Conservation (phyloP, 306 rosid genomes). For the Ochetophila trinervis region DNA sequence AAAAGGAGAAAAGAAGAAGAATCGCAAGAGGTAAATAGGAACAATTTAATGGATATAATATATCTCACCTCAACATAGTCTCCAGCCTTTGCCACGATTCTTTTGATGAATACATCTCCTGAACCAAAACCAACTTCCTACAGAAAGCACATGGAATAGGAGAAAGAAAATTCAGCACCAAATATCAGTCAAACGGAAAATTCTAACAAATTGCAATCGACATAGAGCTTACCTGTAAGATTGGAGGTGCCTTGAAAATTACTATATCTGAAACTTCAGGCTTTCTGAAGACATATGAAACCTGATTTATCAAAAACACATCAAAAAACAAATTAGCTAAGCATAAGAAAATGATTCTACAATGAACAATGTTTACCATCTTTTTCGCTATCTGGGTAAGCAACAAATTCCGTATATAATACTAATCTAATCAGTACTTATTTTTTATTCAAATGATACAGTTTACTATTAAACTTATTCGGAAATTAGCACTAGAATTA, state of each 20-base stretch:
- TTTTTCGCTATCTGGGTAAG: no score
- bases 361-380: no score
- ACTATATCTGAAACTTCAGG: conserved; percentile 94
- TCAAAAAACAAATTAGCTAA: background rate
- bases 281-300: conserved; percentile 75
- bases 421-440: no score
- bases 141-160: conserved; percentile 21
- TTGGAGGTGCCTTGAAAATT: conserved; percentile 80
- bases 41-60: conserved; percentile 1
- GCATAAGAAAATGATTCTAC: no score
- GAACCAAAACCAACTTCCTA: conserved; percentile 65
- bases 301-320: conserved; percentile 39
- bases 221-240: conserved; percentile 51
- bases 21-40: conserved; percentile 1
- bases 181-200: background rate
- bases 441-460: no score
- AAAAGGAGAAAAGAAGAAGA: background rate
- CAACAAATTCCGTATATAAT: no score
- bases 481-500: no score
- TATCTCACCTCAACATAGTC: conserved; percentile 70
- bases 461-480: no score
- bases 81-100: conserved; percentile 94
- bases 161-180: conserved; percentile 15
- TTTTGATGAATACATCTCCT: conserved; percentile 72
- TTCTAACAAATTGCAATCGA: background rate